Conservation (phyloP, 1,284 basidiomycete species). For the Termitomyces sp. region DNA sequence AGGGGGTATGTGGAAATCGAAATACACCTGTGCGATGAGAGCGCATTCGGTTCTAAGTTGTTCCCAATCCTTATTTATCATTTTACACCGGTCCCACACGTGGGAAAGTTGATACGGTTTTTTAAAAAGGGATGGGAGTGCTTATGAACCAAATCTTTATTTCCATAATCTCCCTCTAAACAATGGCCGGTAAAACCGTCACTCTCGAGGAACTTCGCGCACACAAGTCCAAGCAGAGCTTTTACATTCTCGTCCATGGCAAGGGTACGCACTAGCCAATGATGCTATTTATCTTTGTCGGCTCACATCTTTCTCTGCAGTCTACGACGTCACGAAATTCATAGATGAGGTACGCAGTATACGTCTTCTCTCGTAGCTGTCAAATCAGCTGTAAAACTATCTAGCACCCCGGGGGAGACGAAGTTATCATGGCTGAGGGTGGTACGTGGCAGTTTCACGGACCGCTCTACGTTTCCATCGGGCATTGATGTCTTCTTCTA, state of each 20-base stretch:
- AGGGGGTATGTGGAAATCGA: not conserved
- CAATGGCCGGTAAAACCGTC: slow-evolving; percentile 51
- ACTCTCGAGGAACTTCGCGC: slow-evolving; percentile 72
- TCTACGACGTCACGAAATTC: slow-evolving; percentile 94
- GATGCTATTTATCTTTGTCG: slow-evolving; percentile 29
- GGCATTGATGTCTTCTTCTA: slow-evolving; percentile 10
- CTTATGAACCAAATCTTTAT: slow-evolving; percentile 2
- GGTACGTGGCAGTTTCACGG: slow-evolving; percentile 50
- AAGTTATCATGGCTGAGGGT: slow-evolving; percentile 91
- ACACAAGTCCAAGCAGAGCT: slow-evolving; percentile 67
- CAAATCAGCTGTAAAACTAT: not conserved
- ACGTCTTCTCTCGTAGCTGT: not conserved
- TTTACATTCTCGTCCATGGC: slow-evolving; percentile 78
- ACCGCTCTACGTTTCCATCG: slow-evolving; percentile 8
- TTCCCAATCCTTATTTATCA: not conserved
- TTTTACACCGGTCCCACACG: slow-evolving; percentile 11
- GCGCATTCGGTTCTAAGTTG: not conserved
- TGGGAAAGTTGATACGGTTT: slow-evolving; percentile 17
- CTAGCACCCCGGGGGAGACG: slow-evolving; percentile 96
- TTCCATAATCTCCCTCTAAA: slow-evolving; percentile 19
- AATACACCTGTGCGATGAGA: not conserved
- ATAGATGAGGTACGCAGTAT: slow-evolving; percentile 82
- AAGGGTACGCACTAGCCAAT: slow-evolving; percentile 60
- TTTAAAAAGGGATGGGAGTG: slow-evolving; percentile 19
- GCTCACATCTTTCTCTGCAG: slow-evolving; percentile 39